phyloP scores from a whole-genome alignment of 2,329 filamentous ascomycete species.

The Fusarium napiforme region DNA sequence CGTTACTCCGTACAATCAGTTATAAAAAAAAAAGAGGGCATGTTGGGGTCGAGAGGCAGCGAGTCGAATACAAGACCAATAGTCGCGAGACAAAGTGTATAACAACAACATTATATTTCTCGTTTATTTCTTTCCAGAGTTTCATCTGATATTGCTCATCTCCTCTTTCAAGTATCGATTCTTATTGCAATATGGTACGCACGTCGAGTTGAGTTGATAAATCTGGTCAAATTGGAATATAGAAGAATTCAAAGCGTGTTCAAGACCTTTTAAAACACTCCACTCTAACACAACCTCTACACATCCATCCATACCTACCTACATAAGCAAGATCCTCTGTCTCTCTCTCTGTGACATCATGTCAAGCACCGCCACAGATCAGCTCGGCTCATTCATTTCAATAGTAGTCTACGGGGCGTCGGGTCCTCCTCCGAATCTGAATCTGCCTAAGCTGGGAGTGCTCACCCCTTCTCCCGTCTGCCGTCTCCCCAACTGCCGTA shows the following conservation, averaged over 20 bases:
- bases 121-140: background rate
- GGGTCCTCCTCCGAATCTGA: background rate
- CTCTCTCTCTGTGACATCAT: background rate
- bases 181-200: background rate
- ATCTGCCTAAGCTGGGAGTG: background rate
- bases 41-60: background rate
- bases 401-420: constrained; percentile 1
- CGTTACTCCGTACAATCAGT: background rate
- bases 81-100: constrained; percentile 11
- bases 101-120: background rate
- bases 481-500: background rate
- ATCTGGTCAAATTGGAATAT: background rate
- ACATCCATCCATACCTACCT: background rate
- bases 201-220: background rate
- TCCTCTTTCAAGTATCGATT: background rate
- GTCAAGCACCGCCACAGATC: background rate
- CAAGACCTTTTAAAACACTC: background rate
- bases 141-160: background rate
- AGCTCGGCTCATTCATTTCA: background rate
- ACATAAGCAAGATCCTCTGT: background rate
- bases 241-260: background rate
- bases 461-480: background rate
- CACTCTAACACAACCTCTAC: background rate
- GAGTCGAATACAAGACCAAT: background rate
- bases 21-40: background rate